Evolutionary conservation across 306 rosid genomes (phyloP).

Genomic region (Sindora glabra): DNA sequence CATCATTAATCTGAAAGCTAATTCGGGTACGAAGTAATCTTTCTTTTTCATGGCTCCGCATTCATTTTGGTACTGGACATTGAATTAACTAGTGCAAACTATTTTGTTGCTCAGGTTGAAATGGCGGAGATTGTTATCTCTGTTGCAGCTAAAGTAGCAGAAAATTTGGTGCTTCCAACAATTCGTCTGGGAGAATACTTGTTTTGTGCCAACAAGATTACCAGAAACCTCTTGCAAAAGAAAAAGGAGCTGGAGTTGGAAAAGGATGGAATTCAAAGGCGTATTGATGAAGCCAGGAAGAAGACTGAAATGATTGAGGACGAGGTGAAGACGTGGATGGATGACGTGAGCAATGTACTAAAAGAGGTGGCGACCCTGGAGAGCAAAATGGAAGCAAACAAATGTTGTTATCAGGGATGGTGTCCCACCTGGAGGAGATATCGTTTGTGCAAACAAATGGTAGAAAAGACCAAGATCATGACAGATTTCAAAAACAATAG

Average conservation of each 20-base stretch:
- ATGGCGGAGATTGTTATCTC: not conserved
- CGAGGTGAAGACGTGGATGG: not conserved
- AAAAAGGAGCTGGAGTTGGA: not conserved
- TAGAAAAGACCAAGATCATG: not conserved
- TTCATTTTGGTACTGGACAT: too few relatives aligned
- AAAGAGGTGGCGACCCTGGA: not conserved
- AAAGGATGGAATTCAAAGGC: not conserved
- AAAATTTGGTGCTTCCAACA: not conserved
- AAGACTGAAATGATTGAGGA: not conserved
- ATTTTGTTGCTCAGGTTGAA: too few relatives aligned
- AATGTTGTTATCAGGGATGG: not conserved
- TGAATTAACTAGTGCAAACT: too few relatives aligned
- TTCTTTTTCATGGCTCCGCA: too few relatives aligned
- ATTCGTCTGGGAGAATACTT: not conserved
- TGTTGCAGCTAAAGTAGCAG: not conserved
- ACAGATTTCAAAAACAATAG: not conserved
- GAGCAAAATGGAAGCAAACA: not conserved
- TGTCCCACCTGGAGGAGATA: not conserved
- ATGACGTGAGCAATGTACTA: not conserved
- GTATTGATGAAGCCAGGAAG: not conserved
- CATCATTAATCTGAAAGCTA: too few relatives aligned
- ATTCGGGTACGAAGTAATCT: too few relatives aligned
- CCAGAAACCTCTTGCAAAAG: not conserved
- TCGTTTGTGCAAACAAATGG: not conserved
- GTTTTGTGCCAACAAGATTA: not conserved